Conservation (phyloP, 2,329 filamentous ascomycete species). For the Monosporascus cannonballus region DNA sequence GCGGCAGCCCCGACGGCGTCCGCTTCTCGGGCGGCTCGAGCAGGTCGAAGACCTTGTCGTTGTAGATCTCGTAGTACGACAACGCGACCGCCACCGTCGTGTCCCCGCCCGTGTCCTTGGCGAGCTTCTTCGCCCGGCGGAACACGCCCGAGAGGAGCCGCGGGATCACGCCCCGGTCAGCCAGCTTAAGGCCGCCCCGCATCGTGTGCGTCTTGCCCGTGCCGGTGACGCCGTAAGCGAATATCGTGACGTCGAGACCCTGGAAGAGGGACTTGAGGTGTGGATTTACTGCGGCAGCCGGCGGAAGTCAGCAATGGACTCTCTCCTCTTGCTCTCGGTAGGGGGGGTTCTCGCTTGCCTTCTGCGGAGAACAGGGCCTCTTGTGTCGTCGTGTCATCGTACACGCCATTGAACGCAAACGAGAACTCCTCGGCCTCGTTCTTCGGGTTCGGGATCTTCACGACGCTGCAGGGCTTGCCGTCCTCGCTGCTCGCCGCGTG, state of each 20-base stretch:
- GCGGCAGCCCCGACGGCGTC: slow-evolving; percentile 69
- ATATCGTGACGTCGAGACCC: slow-evolving; percentile 82
- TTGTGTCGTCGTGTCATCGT: slow-evolving; percentile 73
- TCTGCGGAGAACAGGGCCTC: slow-evolving; percentile 85
- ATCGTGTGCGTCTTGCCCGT: slow-evolving; percentile 96
- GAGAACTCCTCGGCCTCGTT: slow-evolving; percentile 87
- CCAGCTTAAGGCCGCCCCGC: slow-evolving; percentile 81
- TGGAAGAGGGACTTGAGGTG: slow-evolving; percentile 89
- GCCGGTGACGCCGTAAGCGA: slow-evolving; percentile 89
- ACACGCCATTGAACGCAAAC: slow-evolving; percentile 92
- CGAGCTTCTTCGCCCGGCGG: slow-evolving; percentile 75
- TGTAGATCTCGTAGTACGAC: slow-evolving; percentile 96
- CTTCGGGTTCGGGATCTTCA: slow-evolving; percentile 90
- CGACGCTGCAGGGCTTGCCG: slow-evolving; percentile 57
- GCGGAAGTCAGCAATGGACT: slow-evolving; percentile 9
- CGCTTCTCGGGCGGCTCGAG: slow-evolving; percentile 86
- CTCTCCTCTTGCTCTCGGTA: neutral
- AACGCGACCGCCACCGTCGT: slow-evolving; percentile 69
- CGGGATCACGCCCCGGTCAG: slow-evolving; percentile 83
- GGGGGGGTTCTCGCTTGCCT: slow-evolving; percentile 46
- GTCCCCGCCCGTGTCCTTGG: slow-evolving; percentile 67
- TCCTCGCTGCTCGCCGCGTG: slow-evolving; percentile 56
- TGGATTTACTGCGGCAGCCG: slow-evolving; percentile 60
- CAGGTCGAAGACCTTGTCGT: slow-evolving; percentile 88
- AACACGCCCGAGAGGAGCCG: slow-evolving; percentile 80